A percentile compares a stretch with the other conserved stretches of the same genome.
Conservation (phyloP, 495 filamentous ascomycete genomes). For the Podospora pseudopauciseta region DNA sequence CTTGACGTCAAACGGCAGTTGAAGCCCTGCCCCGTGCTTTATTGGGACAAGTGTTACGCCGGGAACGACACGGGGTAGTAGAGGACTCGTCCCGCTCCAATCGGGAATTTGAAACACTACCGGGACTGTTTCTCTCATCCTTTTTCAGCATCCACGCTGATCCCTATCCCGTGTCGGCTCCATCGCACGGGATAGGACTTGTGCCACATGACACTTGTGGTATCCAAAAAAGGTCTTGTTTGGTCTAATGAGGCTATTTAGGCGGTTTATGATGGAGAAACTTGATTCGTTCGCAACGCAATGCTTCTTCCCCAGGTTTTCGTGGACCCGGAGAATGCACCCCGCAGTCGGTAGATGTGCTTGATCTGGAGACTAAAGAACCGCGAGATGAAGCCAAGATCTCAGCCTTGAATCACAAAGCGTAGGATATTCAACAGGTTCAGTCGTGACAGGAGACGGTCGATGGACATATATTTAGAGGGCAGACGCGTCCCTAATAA, state of each 20-base stretch:
- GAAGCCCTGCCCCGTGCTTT: neutral
- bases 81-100: neutral
- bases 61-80: neutral
- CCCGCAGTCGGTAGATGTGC: conserved; percentile 10
- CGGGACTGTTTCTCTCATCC: neutral
- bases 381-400: neutral
- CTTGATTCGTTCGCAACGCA: neutral
- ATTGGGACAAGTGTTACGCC: neutral
- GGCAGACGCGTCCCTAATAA: neutral
- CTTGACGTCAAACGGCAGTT: neutral
- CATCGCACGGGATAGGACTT: neutral
- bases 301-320: neutral
- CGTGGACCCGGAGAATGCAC: neutral
- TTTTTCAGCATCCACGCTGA: neutral
- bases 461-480: neutral
- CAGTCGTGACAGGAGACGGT: too few relatives aligned
- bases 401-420: neutral
- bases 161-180: neutral
- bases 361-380: neutral
- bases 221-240: neutral
- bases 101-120: neutral
- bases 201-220: neutral
- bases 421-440: neutral
- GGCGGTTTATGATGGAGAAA: neutral
- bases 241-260: neutral